These are phyloP conservation scores for Agrocybe chaxingu DNA, from an alignment of 768 basidiomycete species.

Conservation along the genomic window DNA sequence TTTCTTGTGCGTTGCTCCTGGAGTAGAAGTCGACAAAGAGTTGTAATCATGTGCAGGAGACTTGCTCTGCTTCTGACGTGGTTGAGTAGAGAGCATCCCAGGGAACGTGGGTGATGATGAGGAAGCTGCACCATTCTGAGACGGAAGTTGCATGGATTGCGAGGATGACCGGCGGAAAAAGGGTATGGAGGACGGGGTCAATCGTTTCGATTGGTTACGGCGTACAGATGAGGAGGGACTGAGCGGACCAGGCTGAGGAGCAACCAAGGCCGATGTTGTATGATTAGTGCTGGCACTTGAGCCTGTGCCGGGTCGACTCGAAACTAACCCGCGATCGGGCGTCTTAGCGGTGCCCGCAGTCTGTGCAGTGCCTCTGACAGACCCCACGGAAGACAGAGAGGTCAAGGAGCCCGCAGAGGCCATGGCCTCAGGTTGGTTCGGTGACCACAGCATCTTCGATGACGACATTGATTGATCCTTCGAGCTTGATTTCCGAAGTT, in stretches of 20 bases:
- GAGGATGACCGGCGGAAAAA: constrained; percentile 93
- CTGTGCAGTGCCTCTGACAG: constrained; percentile 49
- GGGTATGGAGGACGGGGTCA: constrained; percentile 90
- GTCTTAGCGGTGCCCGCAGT: constrained; percentile 49
- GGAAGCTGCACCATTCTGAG: constrained; percentile 36
- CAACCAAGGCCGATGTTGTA: constrained; percentile 49
- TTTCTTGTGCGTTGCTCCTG: constrained; percentile 69
- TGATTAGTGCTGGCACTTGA: constrained; percentile 74
- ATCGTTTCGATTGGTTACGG: constrained; percentile 70
- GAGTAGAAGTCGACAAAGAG: constrained; percentile 50
- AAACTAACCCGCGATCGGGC: constrained; percentile 53
- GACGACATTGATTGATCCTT: constrained; percentile 57
- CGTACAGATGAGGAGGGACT: constrained; percentile 72
- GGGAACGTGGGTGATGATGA: constrained; percentile 45
- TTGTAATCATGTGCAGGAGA: constrained; percentile 56
- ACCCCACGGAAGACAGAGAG: constrained; percentile 72
- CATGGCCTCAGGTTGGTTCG: constrained; percentile 74
- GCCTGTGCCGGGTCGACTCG: constrained; percentile 71
- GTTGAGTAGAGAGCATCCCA: constrained; percentile 31
- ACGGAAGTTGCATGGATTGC: constrained; percentile 73
- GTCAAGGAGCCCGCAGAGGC: constrained; percentile 71
- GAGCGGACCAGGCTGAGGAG: constrained; percentile 57
- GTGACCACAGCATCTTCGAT: constrained; percentile 58
- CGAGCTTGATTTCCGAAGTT: constrained; percentile 65
- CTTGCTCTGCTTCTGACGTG: constrained; percentile 37